Evolutionary conservation across 1,284 basidiomycete genomes (phyloP), one percentile per base, ranked within the genome.

Genomic region (Trichosporon coremiiforme): DNA sequence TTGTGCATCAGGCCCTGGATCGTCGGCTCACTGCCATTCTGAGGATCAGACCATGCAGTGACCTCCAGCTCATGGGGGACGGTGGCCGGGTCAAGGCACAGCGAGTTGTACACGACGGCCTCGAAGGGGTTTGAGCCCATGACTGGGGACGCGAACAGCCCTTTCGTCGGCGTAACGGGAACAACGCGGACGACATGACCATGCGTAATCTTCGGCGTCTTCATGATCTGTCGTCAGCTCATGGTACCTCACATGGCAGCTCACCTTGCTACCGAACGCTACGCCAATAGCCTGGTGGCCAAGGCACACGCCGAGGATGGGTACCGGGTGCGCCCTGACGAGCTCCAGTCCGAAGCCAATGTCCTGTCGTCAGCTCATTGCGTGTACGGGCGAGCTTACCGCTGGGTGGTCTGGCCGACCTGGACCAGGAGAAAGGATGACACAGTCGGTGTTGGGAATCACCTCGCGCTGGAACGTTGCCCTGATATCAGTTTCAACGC

Each of bases 231-330:
- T 12, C 0, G 62, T 66, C 35, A 69, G 50, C 20, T 29, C n/a
- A n/a, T n/a, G n/a, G n/a, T n/a, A n/a, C 15, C 17, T 13, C 4
- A n/a, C 17, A n/a, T 31, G n/a, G 38, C 79, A 25, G 41, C 80
- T 77, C 10, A 85, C 83, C 70, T 79, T 78, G 0, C 89, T 94
- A 12, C 94, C 94, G 74, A 88, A 89, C 66, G 90, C 90, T 8
- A 91, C 86, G 0, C 89, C 92, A 38, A 98, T 87, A 70, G 94
- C 95, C 81, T 98, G 96, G 68, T 95, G 88, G 0, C 96, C 96
- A 12, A 98, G 87, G 78, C 95, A 98, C 4, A 98, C 90, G 2
- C 84, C 84, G 4, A 85, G 75, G 25, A 84, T 80, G 20, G 84
- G 84, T 0, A 82, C 66, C 0, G 78, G 75, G 65, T 81, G 79